These are phyloP conservation scores for Rehmannia glutinosa DNA, from an alignment of 257 asterid species.

Conservation along the genomic window DNA sequence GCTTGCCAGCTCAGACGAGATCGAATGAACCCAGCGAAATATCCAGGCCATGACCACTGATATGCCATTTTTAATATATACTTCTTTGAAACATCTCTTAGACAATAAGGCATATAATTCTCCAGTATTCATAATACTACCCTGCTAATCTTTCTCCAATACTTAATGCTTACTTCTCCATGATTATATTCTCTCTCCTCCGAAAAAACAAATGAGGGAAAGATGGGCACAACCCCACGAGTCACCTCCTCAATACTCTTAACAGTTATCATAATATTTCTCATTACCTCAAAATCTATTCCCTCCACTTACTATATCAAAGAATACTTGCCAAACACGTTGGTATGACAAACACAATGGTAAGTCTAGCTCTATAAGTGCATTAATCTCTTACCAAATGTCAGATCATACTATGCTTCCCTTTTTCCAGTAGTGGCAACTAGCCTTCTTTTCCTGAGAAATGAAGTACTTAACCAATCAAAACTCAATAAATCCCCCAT, in stretches of 20 bases:
- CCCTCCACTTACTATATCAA: conserved; percentile 3
- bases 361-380: conserved; percentile 22
- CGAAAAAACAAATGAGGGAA: not conserved
- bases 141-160: not conserved
- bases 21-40: not conserved
- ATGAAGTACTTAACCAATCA: conserved; percentile 28
- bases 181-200: not conserved
- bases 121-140: not conserved
- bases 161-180: not conserved
- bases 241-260: not conserved
- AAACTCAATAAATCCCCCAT: conserved; percentile 11
- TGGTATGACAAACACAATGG: not conserved
- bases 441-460: conserved; percentile 32
- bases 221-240: not conserved
- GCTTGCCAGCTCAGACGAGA: not conserved
- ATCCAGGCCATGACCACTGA: not conserved
- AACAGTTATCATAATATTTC: not conserved
- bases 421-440: conserved; percentile 9
- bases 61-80: too few species aligned
- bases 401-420: not conserved
- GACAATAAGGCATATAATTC: not conserved
- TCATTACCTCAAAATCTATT: not conserved
- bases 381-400: conserved; percentile 5
- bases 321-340: not conserved
- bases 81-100: not conserved